Percentiles rank a stretch among this genome's conserved stretches.
Evolutionary conservation across 805 yeast genomes (phyloP).

Genomic region (Metschnikowia lunata): DNA sequence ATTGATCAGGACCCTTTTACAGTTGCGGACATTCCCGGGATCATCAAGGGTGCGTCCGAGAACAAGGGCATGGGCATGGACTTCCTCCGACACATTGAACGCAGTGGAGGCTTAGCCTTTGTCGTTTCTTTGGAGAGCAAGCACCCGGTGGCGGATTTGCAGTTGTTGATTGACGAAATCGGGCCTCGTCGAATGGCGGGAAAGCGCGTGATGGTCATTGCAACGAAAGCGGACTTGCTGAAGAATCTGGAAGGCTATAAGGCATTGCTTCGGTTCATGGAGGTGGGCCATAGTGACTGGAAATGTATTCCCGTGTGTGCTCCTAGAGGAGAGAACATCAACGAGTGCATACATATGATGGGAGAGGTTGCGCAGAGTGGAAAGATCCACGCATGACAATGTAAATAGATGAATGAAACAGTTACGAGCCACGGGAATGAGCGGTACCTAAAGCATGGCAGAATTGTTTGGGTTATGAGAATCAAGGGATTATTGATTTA

Average conservation of each 20-base stretch:
- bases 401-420: too few species aligned
- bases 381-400: too few species aligned
- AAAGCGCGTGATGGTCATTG: slow-evolving; percentile 71
- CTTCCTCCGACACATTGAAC: slow-evolving; percentile 85
- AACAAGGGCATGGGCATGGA: slow-evolving; percentile 93
- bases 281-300: slow-evolving; percentile 44
- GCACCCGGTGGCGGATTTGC: slow-evolving; percentile 64
- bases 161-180: slow-evolving; percentile 62
- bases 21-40: slow-evolving; percentile 97
- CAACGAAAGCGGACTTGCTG: slow-evolving; percentile 88
- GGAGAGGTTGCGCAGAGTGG: slow-evolving; percentile 40
- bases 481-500: too few species aligned
- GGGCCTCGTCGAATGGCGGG: slow-evolving; percentile 56
- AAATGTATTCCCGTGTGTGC: slow-evolving; percentile 85
- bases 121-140: slow-evolving; percentile 71
- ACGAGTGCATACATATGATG: slow-evolving; percentile 67
- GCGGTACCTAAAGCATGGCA: too few species aligned
- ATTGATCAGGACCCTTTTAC: slow-evolving; percentile 71
- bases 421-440: too few species aligned
- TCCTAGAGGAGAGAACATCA: slow-evolving; percentile 63
- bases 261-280: slow-evolving; percentile 43
- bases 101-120: slow-evolving; percentile 86
- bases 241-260: slow-evolving; percentile 47
- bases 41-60: slow-evolving; percentile 79
- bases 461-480: too few species aligned